Base-by-base conservation (phyloP, 2,329 filamentous ascomycete genomes). In the Penicillium sp. region DNA sequence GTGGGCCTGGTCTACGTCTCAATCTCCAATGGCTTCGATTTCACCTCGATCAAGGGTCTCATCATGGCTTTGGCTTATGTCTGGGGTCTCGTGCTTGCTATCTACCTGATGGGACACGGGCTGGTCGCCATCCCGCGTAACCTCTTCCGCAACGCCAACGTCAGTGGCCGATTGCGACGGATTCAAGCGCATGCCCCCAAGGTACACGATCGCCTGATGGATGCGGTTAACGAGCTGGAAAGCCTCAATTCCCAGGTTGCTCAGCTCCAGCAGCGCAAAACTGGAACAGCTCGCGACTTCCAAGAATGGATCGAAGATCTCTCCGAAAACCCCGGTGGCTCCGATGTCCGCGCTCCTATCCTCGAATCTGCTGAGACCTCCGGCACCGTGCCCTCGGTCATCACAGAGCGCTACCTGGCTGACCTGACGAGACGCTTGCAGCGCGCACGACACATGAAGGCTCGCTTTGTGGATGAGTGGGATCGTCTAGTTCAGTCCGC, bases 61-160 rank as follows among this genome's bases (percentile, higher is more conserved):
- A 81, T 96, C 58, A 96, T 99, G 90, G 93, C 94, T 12, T 78
- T 97, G 53, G 90, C 93, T 30, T 99, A 99, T 72, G 90, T 91
- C 54, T 97, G 92, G 89, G 91, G 92, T 63, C 76, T 99, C 62
- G 80, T 93, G 4, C 80, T 97, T 46, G 94, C 92, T 39, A 96
- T 99, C 56, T 97, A 96, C 67, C 80, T 99, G 33, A 97, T 99
- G 93, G 94, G 94, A 6, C 94, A 99, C 71, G 94, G 94, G 7
- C 80, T 99, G 21, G 94, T 99, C 26, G 89, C 92, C 1, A 89
- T 99, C 51, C 94, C 94, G 1, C 82, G 93, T 59, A 84, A 84
- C 30, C 78, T 99, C 13, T 88, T 94, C 64, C 85, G 88, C 52
- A 88, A 90, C 66, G 88, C 91, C 26, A 91, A 86, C 66, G 84